These are phyloP conservation scores for Geotrichum australiense DNA, from an alignment of 1,139 yeast genomes.

Conservation along the genomic window DNA sequence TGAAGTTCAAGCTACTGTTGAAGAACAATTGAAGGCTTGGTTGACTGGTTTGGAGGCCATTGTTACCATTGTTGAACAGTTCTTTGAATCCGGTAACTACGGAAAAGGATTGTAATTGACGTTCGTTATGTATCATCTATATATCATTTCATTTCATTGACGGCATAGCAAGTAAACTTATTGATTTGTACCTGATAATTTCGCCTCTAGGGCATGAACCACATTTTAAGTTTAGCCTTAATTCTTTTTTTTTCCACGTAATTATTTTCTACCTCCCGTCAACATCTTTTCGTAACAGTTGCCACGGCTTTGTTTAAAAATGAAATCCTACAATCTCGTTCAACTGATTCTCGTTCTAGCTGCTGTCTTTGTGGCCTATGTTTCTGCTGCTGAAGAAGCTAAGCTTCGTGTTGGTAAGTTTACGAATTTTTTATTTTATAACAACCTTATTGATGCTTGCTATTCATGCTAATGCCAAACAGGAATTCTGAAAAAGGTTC, in stretches of 20 bases:
- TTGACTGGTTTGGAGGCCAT: slow-evolving; percentile 67
- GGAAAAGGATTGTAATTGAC: slow-evolving; percentile 72
- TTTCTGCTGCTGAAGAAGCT: slow-evolving; percentile 23
- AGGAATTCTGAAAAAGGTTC: slow-evolving; percentile 44
- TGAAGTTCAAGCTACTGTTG: slow-evolving; percentile 38
- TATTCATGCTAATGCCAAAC: slow-evolving; percentile 10
- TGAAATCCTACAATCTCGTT: slow-evolving; percentile 6
- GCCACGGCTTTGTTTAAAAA: neutral
- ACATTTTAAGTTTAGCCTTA: neutral
- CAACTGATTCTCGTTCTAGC: slow-evolving; percentile 18
- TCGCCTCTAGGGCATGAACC: slow-evolving; percentile 1
- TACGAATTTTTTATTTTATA: too few species aligned
- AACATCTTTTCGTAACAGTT: neutral
- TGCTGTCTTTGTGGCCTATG: slow-evolving; percentile 18
- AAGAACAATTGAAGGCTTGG: slow-evolving; percentile 63
- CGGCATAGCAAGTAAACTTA: too few species aligned
- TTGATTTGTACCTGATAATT: too few species aligned
- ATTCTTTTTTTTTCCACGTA: neutral
- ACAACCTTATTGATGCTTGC: neutral
- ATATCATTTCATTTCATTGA: neutral
- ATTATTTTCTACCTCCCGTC: neutral
- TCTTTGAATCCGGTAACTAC: slow-evolving; percentile 73
- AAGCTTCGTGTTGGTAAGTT: slow-evolving; percentile 27
- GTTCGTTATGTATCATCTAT: neutral
- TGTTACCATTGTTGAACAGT: slow-evolving; percentile 65